phyloP scores from a whole-genome alignment of 176 grass and related monocot species.

The Oryza brachyantha region DNA sequence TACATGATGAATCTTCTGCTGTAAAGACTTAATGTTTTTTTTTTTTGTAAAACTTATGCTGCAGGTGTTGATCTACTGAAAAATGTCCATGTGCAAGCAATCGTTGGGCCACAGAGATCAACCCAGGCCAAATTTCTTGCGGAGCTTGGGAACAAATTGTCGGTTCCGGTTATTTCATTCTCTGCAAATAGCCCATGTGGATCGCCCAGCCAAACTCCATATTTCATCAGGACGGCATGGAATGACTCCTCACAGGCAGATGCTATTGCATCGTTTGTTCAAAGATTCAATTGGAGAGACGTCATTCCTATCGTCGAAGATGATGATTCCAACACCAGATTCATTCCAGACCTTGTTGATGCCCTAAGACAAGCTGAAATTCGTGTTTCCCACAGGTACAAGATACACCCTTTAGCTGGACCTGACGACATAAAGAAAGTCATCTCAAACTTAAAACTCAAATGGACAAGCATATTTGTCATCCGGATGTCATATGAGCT shows the following conservation, averaged over 20 bases:
- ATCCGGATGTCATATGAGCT: constrained; percentile 60
- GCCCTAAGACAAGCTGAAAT: constrained; percentile 44
- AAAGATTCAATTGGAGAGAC: constrained; percentile 62
- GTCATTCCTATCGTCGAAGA: constrained; percentile 56
- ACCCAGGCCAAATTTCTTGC: constrained; percentile 58
- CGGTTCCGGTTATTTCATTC: constrained; percentile 70
- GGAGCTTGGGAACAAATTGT: constrained; percentile 64
- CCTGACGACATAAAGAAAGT: constrained; percentile 27
- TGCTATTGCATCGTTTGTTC: constrained; percentile 56
- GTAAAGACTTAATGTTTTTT: neutral
- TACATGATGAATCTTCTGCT: too few relatives aligned
- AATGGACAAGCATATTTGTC: constrained; percentile 67
- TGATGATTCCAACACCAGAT: constrained; percentile 35
- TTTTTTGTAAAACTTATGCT: neutral
- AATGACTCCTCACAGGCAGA: constrained; percentile 58
- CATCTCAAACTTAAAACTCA: constrained; percentile 34
- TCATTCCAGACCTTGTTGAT: constrained; percentile 61
- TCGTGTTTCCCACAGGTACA: constrained; percentile 41
- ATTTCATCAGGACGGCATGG: constrained; percentile 68
- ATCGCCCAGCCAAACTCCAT: constrained; percentile 47
- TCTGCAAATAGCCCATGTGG: constrained; percentile 36
- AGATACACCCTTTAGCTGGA: constrained; percentile 35
- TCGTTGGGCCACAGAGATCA: constrained; percentile 70
- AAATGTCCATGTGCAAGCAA: constrained; percentile 70
- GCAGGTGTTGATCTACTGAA: constrained; percentile 75